Base-by-base conservation (phyloP, 2,329 filamentous ascomycete genomes). In the Thyridium curvatum region DNA sequence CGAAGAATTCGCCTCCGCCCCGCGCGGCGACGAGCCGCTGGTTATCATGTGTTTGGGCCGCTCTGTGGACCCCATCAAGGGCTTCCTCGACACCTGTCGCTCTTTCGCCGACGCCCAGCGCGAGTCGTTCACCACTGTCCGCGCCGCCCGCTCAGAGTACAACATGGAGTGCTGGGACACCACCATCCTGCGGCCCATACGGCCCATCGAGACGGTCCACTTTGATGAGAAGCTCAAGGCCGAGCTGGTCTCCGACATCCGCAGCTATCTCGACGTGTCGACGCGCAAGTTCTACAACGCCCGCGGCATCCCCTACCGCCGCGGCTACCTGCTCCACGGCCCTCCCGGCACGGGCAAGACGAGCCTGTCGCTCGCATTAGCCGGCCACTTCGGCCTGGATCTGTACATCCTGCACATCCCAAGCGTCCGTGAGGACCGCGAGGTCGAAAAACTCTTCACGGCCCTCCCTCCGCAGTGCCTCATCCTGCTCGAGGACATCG, bases 311-410 rank as follows among this genome's bases (percentile, higher is more conserved):
- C 84, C 84, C 0, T 88, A 88, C 52, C 71, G 84, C 10, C 66
- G 84, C 37, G 84, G 83, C 9, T 88, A 86, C 51, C 69, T 88
- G 5, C 68, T 88, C 0, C 76, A 87, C 49, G 84, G 84, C 0
- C 83, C 84, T 2, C 84, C 83, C 0, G 84, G 84, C 1, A 86
- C 81, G 0, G 83, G 84, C 30, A 87, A 89, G 58, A 86, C 79
- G 39, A 85, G 81, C 1, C 84, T 88, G 47, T 85, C 86, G 29
- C 78, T 86, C 50, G 84, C 83, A 1, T 62, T 88, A 8, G 84
- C 84, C 2, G 82, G 82, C 4, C 66, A 77, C 36, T 66, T 88
- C 38, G 79, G 85, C 47, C 85, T 86, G 49, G 82, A 85, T 52
- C 82, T 88, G 49, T 84, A 83, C 33, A 78, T 88, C 49, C 57